Evolutionary conservation across 1,284 basidiomycete genomes (phyloP).

Genomic region (Fistulinella cinereoalba): DNA sequence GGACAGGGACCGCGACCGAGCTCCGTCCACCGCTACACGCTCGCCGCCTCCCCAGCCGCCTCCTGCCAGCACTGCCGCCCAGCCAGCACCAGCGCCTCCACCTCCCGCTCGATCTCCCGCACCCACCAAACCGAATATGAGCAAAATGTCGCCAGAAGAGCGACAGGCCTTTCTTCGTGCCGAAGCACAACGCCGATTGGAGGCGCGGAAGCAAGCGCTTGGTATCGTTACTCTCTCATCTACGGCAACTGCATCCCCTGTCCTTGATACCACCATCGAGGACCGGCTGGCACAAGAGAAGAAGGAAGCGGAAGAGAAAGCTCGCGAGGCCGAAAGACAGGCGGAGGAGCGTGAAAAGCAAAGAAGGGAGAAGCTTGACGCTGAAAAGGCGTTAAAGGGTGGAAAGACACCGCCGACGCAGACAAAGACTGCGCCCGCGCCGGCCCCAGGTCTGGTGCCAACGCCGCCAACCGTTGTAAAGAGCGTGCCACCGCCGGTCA

Average conservation of each 20-base stretch:
- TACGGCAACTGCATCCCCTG: slow-evolving; percentile 38
- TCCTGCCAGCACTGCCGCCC: slow-evolving; percentile 38
- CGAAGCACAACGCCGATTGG: slow-evolving; percentile 82
- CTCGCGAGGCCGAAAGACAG: slow-evolving; percentile 68
- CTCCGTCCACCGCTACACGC: slow-evolving; percentile 33
- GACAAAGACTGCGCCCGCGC: slow-evolving; percentile 29
- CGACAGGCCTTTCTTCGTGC: slow-evolving; percentile 77
- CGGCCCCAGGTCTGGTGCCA: slow-evolving; percentile 33
- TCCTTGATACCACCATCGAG: slow-evolving; percentile 75
- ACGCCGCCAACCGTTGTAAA: slow-evolving; percentile 34
- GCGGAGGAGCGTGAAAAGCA: slow-evolving; percentile 73
- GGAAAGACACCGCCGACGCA: slow-evolving; percentile 37
- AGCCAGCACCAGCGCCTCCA: slow-evolving; percentile 47
- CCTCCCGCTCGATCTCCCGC: slow-evolving; percentile 52
- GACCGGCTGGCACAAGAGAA: slow-evolving; percentile 82
- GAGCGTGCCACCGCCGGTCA: slow-evolving; percentile 34
- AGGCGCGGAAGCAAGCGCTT: slow-evolving; percentile 85
- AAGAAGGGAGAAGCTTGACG: slow-evolving; percentile 65
- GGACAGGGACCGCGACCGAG: slow-evolving; percentile 31
- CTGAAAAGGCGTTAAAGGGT: slow-evolving; percentile 60
- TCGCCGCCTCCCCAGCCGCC: slow-evolving; percentile 51
- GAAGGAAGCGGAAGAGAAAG: slow-evolving; percentile 83
- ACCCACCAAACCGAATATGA: slow-evolving; percentile 48
- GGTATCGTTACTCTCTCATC: slow-evolving; percentile 63
- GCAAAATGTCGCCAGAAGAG: slow-evolving; percentile 85